These are phyloP conservation scores for Phytophthora europaea DNA, from an alignment of 352 stramenopile species.

Conservation along the genomic window DNA sequence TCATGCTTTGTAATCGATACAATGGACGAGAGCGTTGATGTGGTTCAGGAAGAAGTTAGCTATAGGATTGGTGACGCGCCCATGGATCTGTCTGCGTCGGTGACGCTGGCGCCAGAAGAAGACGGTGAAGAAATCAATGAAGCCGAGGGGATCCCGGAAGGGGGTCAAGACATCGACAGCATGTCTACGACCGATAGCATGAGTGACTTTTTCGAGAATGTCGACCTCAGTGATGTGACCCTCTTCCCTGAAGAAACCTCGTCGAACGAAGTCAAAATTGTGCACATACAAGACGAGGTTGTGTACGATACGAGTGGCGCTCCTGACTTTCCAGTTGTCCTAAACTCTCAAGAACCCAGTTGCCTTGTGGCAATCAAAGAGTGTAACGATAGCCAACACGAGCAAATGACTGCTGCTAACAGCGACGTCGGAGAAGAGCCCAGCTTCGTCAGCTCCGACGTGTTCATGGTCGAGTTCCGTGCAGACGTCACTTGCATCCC, in stretches of 20 bases:
- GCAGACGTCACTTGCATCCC: not conserved
- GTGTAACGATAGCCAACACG: not conserved
- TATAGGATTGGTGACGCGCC: not conserved
- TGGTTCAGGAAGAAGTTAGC: not conserved
- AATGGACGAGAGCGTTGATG: not conserved
- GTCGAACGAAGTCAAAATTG: not conserved
- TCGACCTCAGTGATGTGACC: conserved; percentile 7
- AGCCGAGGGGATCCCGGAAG: not conserved
- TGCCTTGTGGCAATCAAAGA: not conserved
- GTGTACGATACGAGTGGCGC: not conserved
- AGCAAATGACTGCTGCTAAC: not conserved
- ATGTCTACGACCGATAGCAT: not conserved
- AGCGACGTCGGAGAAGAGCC: not conserved
- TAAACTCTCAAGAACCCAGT: not conserved
- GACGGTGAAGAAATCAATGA: not conserved
- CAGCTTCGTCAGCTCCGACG: not conserved
- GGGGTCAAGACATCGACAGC: not conserved
- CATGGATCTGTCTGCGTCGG: not conserved
- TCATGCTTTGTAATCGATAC: not conserved
- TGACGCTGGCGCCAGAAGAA: not conserved
- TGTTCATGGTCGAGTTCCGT: conserved; percentile 1
- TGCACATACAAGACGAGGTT: not conserved
- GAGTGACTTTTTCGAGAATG: conserved; percentile 17
- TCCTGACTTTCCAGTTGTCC: not conserved
- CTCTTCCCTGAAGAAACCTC: not conserved